Percentiles rank a stretch among this genome's conserved stretches.
Evolutionary conservation across 2,329 filamentous ascomycete species (phyloP).

Genomic region (Cercospora citrullina): DNA sequence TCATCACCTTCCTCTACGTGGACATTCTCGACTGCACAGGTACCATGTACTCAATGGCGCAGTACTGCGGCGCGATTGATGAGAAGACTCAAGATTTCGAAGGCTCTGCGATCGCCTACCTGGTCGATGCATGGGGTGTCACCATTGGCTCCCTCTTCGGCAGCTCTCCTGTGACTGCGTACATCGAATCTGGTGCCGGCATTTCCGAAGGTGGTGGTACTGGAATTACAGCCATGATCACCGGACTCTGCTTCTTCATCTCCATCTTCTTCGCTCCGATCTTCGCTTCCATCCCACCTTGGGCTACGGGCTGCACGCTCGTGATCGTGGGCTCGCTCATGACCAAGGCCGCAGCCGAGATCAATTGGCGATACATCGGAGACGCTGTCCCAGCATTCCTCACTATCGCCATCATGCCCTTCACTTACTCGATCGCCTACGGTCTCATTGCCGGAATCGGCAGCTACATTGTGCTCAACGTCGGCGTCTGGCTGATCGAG

Average conservation of each 20-base stretch:
- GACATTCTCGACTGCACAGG: conserved; percentile 86
- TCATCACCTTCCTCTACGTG: conserved; percentile 87
- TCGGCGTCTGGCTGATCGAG: conserved; percentile 67
- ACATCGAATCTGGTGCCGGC: conserved; percentile 84
- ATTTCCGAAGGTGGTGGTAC: conserved; percentile 86
- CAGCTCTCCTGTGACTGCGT: conserved; percentile 72
- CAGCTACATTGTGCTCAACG: conserved; percentile 75
- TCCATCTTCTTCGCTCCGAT: conserved; percentile 87
- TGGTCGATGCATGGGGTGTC: conserved; percentile 78
- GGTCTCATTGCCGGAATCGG: conserved; percentile 79
- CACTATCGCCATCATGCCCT: conserved; percentile 82
- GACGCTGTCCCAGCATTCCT: conserved; percentile 83
- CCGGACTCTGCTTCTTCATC: conserved; percentile 82
- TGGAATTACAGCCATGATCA: conserved; percentile 76
- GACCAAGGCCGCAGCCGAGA: conserved; percentile 73
- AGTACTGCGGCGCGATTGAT: conserved; percentile 77
- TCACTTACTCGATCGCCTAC: conserved; percentile 85
- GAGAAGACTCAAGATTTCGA: conserved; percentile 84
- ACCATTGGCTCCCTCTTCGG: conserved; percentile 79
- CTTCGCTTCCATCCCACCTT: conserved; percentile 84
- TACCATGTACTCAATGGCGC: conserved; percentile 86
- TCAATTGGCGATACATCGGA: conserved; percentile 86
- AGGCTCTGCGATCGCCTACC: conserved; percentile 78
- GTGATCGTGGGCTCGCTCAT: conserved; percentile 87
- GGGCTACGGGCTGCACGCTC: conserved; percentile 86